Evolutionary conservation across 169 alveolate genomes (phyloP), one percentile per base, ranked within the genome.

Genomic region (Cyclospora cayetanensis): DNA sequence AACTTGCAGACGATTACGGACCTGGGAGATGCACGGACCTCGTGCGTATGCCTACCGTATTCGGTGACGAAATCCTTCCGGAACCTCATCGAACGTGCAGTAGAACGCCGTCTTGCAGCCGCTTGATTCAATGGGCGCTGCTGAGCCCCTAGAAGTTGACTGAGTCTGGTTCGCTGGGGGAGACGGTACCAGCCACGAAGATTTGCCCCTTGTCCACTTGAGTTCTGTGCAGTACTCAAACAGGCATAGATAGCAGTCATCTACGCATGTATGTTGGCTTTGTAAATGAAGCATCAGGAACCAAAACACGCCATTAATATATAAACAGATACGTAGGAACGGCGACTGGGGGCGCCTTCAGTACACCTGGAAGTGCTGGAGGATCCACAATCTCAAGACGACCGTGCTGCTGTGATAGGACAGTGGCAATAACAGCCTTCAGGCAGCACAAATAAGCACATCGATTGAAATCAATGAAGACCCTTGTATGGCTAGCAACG

Each of bases 381-480:
- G 93, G 93, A 18, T 70, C 85, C 34, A 90, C 87, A 4, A 90
- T 35, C 79, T 90, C 90, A 35, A 90, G 82, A 76, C 84, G 72
- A 66, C 68, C 90, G 11, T 65, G 65, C 27, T 77, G 87, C 50
- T 60, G 84, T 39, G 53, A 31, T 37, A 90, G 55, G 29, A 74
- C 93, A 11, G 90, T 74, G 2, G 93, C 93, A n/a, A 98, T 97
- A 41, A 97, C 99, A 22, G 93, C 93, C 93, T 90, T 60, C 0
- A 53, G 50, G 11, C 68, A 42, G 53, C 82, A 63, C 18, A 46
- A 18, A 46, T 46, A 46, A 46, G 18, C 60, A 11, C n/a, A 46
- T 46, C 9, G 60, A 46, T 46, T 11, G 60, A 46, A 11, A 46
- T 46, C 9, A 18, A 46, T 46, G 60, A 46, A 46, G n/a, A 18